Conservation (phyloP, 352 stramenopile species). For the Phytopythium litorale region DNA sequence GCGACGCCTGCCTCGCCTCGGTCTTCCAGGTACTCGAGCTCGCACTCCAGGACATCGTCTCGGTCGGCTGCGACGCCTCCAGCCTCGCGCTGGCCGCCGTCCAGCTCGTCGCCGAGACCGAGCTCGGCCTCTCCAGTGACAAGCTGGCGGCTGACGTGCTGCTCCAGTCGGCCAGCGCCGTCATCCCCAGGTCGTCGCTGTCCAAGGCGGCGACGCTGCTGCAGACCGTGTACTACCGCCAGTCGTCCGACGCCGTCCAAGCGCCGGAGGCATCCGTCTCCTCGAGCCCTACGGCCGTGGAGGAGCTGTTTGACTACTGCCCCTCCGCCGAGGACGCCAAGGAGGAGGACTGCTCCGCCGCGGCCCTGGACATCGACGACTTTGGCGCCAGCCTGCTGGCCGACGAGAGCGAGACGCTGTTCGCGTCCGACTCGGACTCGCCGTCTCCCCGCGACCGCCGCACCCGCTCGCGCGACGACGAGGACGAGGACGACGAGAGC, state of each 20-base stretch:
- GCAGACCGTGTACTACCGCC: slow-evolving; percentile 24
- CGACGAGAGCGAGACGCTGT: slow-evolving; percentile 6
- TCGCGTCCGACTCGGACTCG: slow-evolving; percentile 7
- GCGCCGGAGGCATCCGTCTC: slow-evolving; percentile 8
- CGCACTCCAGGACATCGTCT: slow-evolving; percentile 28
- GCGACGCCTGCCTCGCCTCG: slow-evolving; percentile 20
- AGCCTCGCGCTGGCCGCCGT: slow-evolving; percentile 42
- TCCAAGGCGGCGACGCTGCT: slow-evolving; percentile 33
- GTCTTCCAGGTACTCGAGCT: slow-evolving; percentile 39
- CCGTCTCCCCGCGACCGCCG: neutral
- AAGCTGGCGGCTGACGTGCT: slow-evolving; percentile 21
- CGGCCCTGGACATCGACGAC: neutral
- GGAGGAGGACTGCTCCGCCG: neutral
- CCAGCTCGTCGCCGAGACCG: slow-evolving; percentile 36
- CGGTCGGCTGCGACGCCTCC: slow-evolving; percentile 30
- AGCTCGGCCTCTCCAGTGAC: slow-evolving; percentile 24
- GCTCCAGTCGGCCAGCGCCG: slow-evolving; percentile 2
- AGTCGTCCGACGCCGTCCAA: neutral
- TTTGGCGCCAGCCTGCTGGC: neutral
- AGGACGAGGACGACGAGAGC: no score
- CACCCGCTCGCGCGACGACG: neutral
- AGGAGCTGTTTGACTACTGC: slow-evolving; percentile 11
- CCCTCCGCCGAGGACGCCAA: slow-evolving; percentile 1
- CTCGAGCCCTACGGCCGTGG: slow-evolving; percentile 10
- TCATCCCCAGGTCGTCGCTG: slow-evolving; percentile 22